Percentiles rank a stretch among this genome's conserved stretches.
Conservation (phyloP, 257 asterid genomes). For the Schizonepeta tenuifolia region DNA sequence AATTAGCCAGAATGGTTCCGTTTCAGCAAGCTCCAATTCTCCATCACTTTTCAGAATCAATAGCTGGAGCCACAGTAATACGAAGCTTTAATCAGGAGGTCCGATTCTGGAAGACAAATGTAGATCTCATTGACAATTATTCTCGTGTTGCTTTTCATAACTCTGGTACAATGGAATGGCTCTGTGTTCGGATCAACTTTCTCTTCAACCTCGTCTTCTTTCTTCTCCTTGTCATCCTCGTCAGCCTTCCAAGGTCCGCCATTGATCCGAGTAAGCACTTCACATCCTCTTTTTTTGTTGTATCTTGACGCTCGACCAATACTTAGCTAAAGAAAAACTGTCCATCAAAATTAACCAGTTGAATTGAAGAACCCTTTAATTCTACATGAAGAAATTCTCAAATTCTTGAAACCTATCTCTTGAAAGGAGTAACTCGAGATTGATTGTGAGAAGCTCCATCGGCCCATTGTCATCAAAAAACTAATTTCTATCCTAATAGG, state of each 20-base stretch:
- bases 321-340: too few relatives aligned
- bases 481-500: not conserved
- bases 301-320: not conserved
- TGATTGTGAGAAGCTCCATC: not conserved
- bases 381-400: too few relatives aligned
- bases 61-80: slow-evolving; percentile 66
- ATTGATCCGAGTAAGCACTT: slow-evolving; percentile 76
- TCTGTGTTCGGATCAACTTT: slow-evolving; percentile 76
- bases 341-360: too few relatives aligned
- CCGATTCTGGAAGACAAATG: slow-evolving; percentile 55
- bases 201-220: slow-evolving; percentile 86
- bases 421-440: too few relatives aligned
- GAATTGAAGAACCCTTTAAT: too few relatives aligned
- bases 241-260: slow-evolving; percentile 68
- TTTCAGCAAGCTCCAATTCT: slow-evolving; percentile 74
- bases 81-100: slow-evolving; percentile 73
- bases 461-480: too few relatives aligned
- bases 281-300: not conserved
- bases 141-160: slow-evolving; percentile 77
- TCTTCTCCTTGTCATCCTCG: slow-evolving; percentile 71
- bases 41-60: slow-evolving; percentile 84
- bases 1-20: slow-evolving; percentile 84
- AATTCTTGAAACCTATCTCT: too few relatives aligned
- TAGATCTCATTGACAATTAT: slow-evolving; percentile 61
- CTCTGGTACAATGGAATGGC: slow-evolving; percentile 89